Base-by-base conservation (phyloP, 2,329 filamentous ascomycete species). In the Ascochyta viciae-villosae region DNA sequence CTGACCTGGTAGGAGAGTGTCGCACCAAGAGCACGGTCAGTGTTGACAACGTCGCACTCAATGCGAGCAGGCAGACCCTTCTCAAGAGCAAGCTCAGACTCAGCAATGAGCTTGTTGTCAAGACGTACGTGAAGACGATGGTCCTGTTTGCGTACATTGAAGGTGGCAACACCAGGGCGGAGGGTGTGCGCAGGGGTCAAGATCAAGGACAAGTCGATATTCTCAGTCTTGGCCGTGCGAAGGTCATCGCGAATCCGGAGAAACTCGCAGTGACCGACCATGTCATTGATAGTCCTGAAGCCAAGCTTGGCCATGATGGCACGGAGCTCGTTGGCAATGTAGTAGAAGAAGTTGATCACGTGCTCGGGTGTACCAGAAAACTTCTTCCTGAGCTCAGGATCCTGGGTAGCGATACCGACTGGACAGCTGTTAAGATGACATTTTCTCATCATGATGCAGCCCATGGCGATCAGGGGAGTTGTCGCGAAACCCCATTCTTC, bases 341-440 rank as follows among this genome's bases (percentile, higher is more conserved):
- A 98, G 81, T 97, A 98, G 81, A 96, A 96, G 83, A 97, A 97
- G 84, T 97, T 98, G 78, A 98, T 97, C 54, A 96, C 93, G 68
- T 97, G 92, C 80, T 98, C 94, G 10, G 94, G 93, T 1, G 91
- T 93, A 60, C 94, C 94, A 65, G 88, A 83, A 78, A 98, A 97
- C 80, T 97, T 98, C 83, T 93, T 90, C 58, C 94, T 87, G 2
- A 98, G 84, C 74, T 94, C 90, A n/a, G 92, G 92, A 68, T 97
- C 93, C 74, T 98, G 94, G 0, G 93, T 96, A 3, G 94, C 94
- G 58, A 98, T 96, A 76, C 94, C 94, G 10, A 97, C 93, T 9
- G 93, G 92, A 80, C 93, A 89, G 3, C 90, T 92, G 72, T 95
- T 96, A 49, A 67, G 53, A 6, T 66, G 67, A 34, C 88, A 91